Conservation (phyloP, 352 stramenopile species). For the Globisporangium solare region DNA sequence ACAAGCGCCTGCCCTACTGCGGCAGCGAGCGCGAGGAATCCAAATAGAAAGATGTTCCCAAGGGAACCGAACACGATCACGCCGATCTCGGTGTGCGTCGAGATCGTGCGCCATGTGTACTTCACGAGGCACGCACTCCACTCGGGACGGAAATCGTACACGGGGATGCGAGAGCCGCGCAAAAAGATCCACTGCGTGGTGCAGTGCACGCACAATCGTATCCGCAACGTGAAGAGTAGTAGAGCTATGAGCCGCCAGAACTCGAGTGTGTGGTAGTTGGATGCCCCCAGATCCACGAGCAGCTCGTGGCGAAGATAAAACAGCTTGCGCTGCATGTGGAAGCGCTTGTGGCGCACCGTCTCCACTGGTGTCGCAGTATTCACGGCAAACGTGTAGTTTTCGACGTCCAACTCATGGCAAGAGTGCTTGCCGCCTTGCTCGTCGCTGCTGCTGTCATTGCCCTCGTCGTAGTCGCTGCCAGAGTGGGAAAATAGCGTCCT, state of each 20-base stretch:
- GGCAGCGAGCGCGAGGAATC: conserved; percentile 33
- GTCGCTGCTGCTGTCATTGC: conserved; percentile 6
- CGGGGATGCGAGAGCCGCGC: conserved; percentile 47
- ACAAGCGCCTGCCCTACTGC: conserved; percentile 38
- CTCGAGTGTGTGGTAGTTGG: conserved; percentile 52
- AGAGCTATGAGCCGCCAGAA: conserved; percentile 73
- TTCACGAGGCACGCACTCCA: conserved; percentile 78
- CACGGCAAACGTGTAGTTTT: conserved; percentile 58
- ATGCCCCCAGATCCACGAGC: conserved; percentile 58
- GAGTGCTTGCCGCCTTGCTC: background rate
- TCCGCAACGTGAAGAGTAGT: conserved; percentile 70
- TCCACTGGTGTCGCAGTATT: conserved; percentile 41
- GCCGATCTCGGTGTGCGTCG: conserved; percentile 59
- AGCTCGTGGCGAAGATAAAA: conserved; percentile 79
- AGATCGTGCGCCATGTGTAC: conserved; percentile 71
- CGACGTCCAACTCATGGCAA: conserved; percentile 14
- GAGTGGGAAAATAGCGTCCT: background rate
- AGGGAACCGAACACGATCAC: conserved; percentile 58
- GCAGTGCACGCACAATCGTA: conserved; percentile 88
- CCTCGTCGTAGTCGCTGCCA: background rate
- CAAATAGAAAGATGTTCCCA: conserved; percentile 50
- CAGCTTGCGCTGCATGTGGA: conserved; percentile 65
- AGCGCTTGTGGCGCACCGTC: conserved; percentile 49
- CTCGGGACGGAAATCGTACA: conserved; percentile 74
- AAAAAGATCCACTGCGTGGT: conserved; percentile 85